Percentiles rank a stretch among this genome's conserved stretches.
These are phyloP conservation scores for Penicillium longicatenatum DNA, from an alignment of 495 filamentous ascomycete species.

Conservation along the genomic window DNA sequence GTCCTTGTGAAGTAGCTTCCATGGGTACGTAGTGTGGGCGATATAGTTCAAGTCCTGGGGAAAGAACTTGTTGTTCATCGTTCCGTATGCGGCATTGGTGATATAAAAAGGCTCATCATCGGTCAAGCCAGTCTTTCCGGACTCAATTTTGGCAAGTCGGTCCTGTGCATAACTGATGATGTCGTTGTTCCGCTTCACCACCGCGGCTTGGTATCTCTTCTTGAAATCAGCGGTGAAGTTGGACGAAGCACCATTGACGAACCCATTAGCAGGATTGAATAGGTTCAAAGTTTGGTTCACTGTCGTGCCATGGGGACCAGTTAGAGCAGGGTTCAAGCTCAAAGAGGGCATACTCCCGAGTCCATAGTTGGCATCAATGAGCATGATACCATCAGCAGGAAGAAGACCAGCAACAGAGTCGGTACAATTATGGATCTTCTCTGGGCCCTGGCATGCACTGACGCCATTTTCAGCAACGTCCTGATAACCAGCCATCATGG, in stretches of 20 bases:
- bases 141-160: neutral
- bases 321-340: neutral
- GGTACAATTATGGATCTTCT: neutral
- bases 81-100: conserved; percentile 5
- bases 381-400: neutral
- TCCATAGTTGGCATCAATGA: neutral
- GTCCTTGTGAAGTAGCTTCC: conserved; percentile 14
- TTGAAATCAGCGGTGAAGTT: conserved; percentile 15
- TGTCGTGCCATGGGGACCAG: neutral
- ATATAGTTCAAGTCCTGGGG: conserved; percentile 15
- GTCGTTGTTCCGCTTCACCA: conserved; percentile 9
- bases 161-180: conserved; percentile 11
- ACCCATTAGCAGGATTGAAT: conserved; percentile 15
- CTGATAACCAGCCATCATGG: neutral
- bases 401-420: neutral
- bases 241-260: neutral
- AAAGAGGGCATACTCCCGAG: neutral
- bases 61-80: conserved; percentile 17
- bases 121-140: neutral
- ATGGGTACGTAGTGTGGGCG: conserved; percentile 11
- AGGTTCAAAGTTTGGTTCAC: conserved; percentile 5
- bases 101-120: conserved; percentile 14
- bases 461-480: neutral
- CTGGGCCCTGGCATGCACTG: neutral
- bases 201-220: conserved; percentile 4